Evolutionary conservation across 768 basidiomycete genomes (phyloP), one percentile per base, ranked within the genome.

Genomic region (Tulasnella sp.): DNA sequence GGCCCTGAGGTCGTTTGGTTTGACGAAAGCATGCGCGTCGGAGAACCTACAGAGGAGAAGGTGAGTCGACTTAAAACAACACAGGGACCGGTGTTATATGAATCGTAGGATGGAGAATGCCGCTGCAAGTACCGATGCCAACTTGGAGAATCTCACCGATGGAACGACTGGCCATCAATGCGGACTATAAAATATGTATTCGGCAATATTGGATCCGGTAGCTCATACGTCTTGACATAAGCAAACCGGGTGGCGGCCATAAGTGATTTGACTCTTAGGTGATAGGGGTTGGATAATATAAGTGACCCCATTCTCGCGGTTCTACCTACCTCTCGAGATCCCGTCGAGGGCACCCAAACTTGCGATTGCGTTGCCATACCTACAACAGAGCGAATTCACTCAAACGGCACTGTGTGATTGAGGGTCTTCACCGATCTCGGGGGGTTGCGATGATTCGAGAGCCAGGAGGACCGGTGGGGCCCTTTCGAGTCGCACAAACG

Each of bases 231-330:
- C 83, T 92, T 91, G 18, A 99, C 98, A 86, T 99, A 97, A 60
- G 93, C 93, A 83, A 92, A 99, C 84, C 91, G 93, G n/a, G 95
- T 93, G 83, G 94, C 94, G 20, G 97, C 96, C 97, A 99, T 98
- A 22, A 2, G 2, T 14, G 31, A 75, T n/a, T 69, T 69, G 64
- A 69, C 64, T 64, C 60, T 64, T 34, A 46, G 18, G 64, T 37
- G 64, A 34, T 69, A 69, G 64, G 14, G 58, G 58, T 60, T 31
- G 31, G 28, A 60, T 58, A 20, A 58, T 28, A 20, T 58, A 58
- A 58, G 37, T 37, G 37, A n/a, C 37, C n/a, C 20, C 24, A 37
- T 28, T 69, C 64, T 69, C 64, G 64, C 64, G 64, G 64, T 69
- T 69, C n/a, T 69, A 8, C 14, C 34, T n/a, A n/a, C n/a, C n/a